Percentiles rank a stretch among this genome's conserved stretches.
These are phyloP conservation scores for Piedraia hortae DNA, from an alignment of 2,329 filamentous ascomycete genomes.

Conservation along the genomic window DNA sequence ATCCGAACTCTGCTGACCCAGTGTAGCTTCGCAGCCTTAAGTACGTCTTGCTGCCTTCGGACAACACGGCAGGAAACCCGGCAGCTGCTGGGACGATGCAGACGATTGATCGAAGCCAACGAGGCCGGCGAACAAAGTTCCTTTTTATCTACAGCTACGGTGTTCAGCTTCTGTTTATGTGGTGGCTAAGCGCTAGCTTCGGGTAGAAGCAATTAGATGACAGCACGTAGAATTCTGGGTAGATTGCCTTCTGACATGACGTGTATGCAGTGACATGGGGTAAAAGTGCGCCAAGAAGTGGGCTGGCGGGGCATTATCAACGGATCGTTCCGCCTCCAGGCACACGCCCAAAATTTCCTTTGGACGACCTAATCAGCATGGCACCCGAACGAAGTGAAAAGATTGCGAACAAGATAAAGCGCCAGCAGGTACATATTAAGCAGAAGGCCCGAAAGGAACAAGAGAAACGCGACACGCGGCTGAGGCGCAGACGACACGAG, in stretches of 20 bases:
- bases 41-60: constrained; percentile 83
- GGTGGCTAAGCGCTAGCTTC: constrained; percentile 39
- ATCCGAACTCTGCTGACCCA: constrained; percentile 2
- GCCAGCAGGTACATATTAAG: constrained; percentile 51
- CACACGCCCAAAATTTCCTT: too few relatives aligned
- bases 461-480: constrained; percentile 46
- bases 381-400: too few relatives aligned
- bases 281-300: too few relatives aligned
- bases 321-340: too few relatives aligned
- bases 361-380: too few relatives aligned
- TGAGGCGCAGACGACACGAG: constrained; percentile 61
- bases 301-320: too few relatives aligned
- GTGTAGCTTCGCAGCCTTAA: constrained; percentile 71
- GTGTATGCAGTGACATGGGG: too few relatives aligned
- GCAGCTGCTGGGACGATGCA: too few relatives aligned
- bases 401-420: constrained; percentile 34
- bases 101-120: constrained; percentile 57
- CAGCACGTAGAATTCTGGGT: too few relatives aligned
- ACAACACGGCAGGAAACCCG: constrained; percentile 32
- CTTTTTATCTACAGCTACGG: constrained; percentile 85
- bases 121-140: constrained; percentile 70
- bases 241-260: too few relatives aligned
- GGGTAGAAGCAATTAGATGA: too few relatives aligned
- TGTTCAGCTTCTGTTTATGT: constrained; percentile 88
- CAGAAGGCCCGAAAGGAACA: constrained; percentile 53